Base-by-base conservation (phyloP, 2,329 filamentous ascomycete species). In the Arthrocladium fulminans region DNA sequence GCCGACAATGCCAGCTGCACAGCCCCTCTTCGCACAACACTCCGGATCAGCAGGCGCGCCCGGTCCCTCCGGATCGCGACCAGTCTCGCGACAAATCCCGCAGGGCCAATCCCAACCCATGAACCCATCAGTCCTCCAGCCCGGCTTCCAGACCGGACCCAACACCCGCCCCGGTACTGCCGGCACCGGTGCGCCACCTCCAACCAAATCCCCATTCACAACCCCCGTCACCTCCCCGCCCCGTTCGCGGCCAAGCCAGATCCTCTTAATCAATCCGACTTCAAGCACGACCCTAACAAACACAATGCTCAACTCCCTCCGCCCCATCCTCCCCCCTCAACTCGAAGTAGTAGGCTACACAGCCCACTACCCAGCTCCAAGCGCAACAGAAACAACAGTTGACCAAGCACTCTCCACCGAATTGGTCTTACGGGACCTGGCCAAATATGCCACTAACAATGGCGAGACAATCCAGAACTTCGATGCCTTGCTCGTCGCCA, bases 301-400 rank as follows among this genome's bases (percentile, higher is more conserved):
- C 25, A 65, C 68, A 35, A 75, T 73, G 59, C 59, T 77, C 1
- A 60, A 63, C 10, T 69, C 68, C 40, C 58, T 74, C 12, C 49
- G 61, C 22, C 58, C 65, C 1, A 72, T 67, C 12, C 62, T 77
- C 0, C 71, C 74, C 1, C 63, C 69, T 3, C 64, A 73, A 51
- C 70, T 76, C 39, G 65, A 65, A 25, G 64, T 77, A 1, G 64
- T 67, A 9, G 72, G 70, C 19, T 76, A 77, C 62, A 77, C 74
- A 3, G 66, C 72, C 0, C 72, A 74, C 0, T 55, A 65, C 19
- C 69, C 70, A 1, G 67, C 72, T 0, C 74, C 74, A 0, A 71
- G 69, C 12, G 74, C 74, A 2, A 71, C 77, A 24, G 74, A 78
- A 61, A 67, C 70, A 32, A 63, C 65, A 47, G 67, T 72, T 22